Percentiles rank a stretch among this genome's conserved stretches.
Evolutionary conservation across 768 basidiomycete species (phyloP).

Genomic region (Suillus luteus): DNA sequence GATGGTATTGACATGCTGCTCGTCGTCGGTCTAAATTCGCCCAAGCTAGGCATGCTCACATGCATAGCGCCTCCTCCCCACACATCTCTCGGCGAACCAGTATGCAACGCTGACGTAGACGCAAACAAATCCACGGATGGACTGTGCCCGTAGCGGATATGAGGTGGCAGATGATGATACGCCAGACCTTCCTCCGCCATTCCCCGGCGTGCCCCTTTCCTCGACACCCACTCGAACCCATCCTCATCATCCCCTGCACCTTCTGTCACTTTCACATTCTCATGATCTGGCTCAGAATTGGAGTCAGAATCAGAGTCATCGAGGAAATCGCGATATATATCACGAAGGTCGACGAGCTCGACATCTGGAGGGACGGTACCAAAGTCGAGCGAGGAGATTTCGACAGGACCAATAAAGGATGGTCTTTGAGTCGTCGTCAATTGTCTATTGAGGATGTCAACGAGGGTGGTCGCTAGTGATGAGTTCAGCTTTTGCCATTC

Average conservation of each 20-base stretch:
- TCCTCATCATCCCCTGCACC: constrained; percentile 68
- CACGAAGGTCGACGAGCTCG: constrained; percentile 87
- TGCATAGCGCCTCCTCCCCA: constrained; percentile 39
- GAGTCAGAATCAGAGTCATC: constrained; percentile 67
- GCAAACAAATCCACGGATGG: constrained; percentile 60
- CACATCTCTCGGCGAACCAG: constrained; percentile 41
- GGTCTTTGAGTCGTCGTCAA: constrained; percentile 74
- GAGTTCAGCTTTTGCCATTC: constrained; percentile 87
- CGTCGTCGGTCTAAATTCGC: constrained; percentile 35
- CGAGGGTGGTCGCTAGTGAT: constrained; percentile 66
- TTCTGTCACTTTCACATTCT: constrained; percentile 50
- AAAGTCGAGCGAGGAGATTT: constrained; percentile 85
- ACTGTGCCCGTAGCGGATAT: constrained; percentile 64
- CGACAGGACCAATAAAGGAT: constrained; percentile 92
- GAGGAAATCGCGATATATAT: constrained; percentile 94
- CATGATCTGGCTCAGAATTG: constrained; percentile 33
- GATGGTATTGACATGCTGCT: constrained; percentile 18
- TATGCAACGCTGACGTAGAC: constrained; percentile 50
- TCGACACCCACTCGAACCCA: constrained; percentile 80
- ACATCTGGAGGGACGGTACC: constrained; percentile 82
- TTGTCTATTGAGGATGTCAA: constrained; percentile 77
- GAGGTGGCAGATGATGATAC: constrained; percentile 73
- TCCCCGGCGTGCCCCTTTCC: constrained; percentile 57
- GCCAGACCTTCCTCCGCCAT: constrained; percentile 53
- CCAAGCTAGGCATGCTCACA: constrained; percentile 41